A percentile compares a stretch with the other conserved stretches of the same genome.
Conservation (phyloP, 805 yeast species). For the Starmerella potacharoeniae region DNA sequence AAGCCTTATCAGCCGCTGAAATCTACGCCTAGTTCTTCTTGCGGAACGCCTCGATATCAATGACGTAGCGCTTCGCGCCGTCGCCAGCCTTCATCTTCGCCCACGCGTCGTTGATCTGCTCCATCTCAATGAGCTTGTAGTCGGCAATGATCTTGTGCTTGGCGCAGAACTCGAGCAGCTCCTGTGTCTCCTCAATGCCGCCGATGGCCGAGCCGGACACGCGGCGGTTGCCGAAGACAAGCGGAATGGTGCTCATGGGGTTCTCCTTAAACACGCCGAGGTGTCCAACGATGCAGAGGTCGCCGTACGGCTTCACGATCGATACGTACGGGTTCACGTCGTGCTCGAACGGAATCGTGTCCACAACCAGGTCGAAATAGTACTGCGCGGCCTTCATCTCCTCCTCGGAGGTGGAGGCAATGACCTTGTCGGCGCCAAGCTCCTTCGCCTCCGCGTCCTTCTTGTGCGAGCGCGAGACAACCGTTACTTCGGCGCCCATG, state of each 20-base stretch:
- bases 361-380: constrained; percentile 43
- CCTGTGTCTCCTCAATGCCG: constrained; percentile 53
- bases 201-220: constrained; percentile 42
- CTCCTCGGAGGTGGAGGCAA: constrained; percentile 38
- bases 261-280: constrained; percentile 33
- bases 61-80: constrained; percentile 14
- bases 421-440: constrained; percentile 45
- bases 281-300: constrained; percentile 54
- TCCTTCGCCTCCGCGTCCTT: constrained; percentile 44
- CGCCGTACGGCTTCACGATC: constrained; percentile 46
- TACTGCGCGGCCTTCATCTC: constrained; percentile 28
- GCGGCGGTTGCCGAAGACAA: constrained; percentile 35
- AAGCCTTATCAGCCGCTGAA: no score
- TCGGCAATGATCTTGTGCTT: constrained; percentile 48
- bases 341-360: constrained; percentile 40
- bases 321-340: constrained; percentile 40
- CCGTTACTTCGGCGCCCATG: constrained; percentile 50
- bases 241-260: constrained; percentile 37
- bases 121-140: constrained; percentile 48
- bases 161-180: constrained; percentile 54
- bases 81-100: constrained; percentile 10
- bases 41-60: constrained; percentile 8
- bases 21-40: background rate
- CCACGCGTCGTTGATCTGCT: constrained; percentile 17
- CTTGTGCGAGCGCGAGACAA: constrained; percentile 40